Base-by-base conservation (phyloP, 805 yeast genomes). In the Pichia rugopelliculosa region DNA sequence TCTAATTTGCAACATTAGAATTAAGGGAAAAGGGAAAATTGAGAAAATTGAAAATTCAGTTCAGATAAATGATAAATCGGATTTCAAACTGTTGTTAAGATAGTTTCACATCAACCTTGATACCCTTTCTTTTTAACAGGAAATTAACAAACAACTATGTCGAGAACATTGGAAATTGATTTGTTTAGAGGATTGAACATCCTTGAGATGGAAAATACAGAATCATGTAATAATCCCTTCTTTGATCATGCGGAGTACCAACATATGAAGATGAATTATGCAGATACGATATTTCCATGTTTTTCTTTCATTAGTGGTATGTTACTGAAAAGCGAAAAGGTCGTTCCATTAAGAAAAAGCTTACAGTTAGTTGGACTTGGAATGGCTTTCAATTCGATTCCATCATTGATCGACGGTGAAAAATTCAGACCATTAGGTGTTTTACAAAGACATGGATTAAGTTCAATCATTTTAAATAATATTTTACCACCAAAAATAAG, bases 271-370 rank as follows among this genome's bases (percentile, higher is more conserved):
- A 36, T 54, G 42, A 50, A 36, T 33, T 56, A 54, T 38, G 59
- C 59, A 15, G 59, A 56, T 27, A 54, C 58, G 5, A 51, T 56
- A 3, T 56, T 56, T 42, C 59, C 59, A 17, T 49, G 55, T 23
- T 56, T 56, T 36, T 47, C 55, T 10, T 56, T 54, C 34, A 44
- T 56, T 7, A 42, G 47, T 23, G 59, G 59, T n/a, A 40, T 54
- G 46, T 27, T 49, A 3, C 23, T 42, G 17, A 42, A 41, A 7
- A 36, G 39, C 13, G 24, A 26, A n/a, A 46, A 17, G 23, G 8
- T 15, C 8, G 45, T 49, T n/a, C 59, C 55, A 7, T 6, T 48
- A 12, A 33, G 37, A n/a, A 54, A 45, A 40, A 44, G 44, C 20
- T 12, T 53, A 12, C 56, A 56, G 42, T 41, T 50, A 22, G 37